Percentiles rank a stretch among this genome's conserved stretches.
These are phyloP conservation scores for Botrytis cinerea DNA, from an alignment of 2,329 filamentous ascomycete genomes.

Conservation along the genomic window DNA sequence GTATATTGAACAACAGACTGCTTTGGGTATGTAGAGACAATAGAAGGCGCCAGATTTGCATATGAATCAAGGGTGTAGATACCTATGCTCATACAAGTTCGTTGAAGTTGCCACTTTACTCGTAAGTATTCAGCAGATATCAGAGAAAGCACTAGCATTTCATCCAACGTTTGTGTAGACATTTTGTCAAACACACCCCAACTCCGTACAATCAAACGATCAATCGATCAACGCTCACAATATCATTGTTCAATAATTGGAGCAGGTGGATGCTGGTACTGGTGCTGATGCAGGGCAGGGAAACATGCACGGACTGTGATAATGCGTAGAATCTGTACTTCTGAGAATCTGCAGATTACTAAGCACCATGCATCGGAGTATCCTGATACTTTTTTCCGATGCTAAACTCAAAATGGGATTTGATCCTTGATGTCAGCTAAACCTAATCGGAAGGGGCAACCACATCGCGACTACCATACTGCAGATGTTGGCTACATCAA, in stretches of 20 bases:
- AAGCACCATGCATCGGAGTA: neutral
- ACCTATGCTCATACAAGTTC: neutral
- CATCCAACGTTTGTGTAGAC: neutral
- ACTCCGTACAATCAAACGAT: neutral
- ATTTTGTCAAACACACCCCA: neutral
- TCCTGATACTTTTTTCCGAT: conserved; percentile 15
- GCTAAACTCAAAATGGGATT: neutral
- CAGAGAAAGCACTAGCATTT: neutral
- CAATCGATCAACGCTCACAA: neutral
- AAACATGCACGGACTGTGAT: conserved; percentile 3
- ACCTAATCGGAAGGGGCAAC: conserved; percentile 23
- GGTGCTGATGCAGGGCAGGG: neutral
- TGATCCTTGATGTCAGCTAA: conserved; percentile 11
- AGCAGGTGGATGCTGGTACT: conserved; percentile 1
- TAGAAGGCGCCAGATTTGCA: neutral
- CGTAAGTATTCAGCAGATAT: neutral
- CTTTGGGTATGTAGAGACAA: neutral
- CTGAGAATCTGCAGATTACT: neutral
- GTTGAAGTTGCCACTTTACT: too few species aligned
- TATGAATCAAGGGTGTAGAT: neutral
- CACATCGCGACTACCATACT: conserved; percentile 21
- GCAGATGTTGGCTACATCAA: conserved; percentile 21
- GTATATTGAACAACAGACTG: neutral
- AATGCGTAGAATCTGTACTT: neutral
- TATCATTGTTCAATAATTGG: neutral